Evolutionary conservation across 345 rosid genomes (phyloP).

Genomic region (Eucalyptus marginata): DNA sequence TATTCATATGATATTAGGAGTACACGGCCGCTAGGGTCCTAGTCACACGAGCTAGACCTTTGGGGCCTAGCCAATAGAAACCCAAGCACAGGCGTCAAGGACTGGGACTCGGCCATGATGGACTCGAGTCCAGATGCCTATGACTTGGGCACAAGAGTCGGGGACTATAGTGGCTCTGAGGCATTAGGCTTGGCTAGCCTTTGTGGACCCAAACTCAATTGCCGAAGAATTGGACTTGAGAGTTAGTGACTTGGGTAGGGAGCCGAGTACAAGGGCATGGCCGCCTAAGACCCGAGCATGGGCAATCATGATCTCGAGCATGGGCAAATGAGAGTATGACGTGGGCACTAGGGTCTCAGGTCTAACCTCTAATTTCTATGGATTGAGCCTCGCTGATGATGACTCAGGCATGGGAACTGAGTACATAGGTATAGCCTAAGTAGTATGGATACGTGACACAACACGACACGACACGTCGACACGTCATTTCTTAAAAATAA

Average conservation of each 20-base stretch:
- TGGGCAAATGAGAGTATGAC: background rate
- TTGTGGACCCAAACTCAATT: background rate
- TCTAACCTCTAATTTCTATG: no score
- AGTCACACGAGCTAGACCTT: background rate
- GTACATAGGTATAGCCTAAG: background rate
- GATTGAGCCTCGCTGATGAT: rapidly evolving
- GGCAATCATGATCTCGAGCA: background rate
- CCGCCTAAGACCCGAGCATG: rapidly evolving
- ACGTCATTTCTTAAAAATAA: no score
- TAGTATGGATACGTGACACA: no score
- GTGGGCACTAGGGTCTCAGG: rapidly evolving
- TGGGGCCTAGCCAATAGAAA: background rate
- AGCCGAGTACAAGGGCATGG: background rate
- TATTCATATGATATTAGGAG: background rate
- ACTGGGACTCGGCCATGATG: background rate
- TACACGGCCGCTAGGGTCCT: rapidly evolving
- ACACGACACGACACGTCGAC: no score
- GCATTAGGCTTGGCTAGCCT: background rate
- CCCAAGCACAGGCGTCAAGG: rapidly evolving
- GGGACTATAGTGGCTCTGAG: rapidly evolving
- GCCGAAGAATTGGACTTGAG: rapidly evolving
- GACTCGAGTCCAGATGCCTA: no score
- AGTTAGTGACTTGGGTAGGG: background rate
- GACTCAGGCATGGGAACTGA: rapidly evolving
- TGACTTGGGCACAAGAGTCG: rapidly evolving